phyloP scores from a whole-genome alignment of 305 asterid genomes.

The Withania somnifera region DNA sequence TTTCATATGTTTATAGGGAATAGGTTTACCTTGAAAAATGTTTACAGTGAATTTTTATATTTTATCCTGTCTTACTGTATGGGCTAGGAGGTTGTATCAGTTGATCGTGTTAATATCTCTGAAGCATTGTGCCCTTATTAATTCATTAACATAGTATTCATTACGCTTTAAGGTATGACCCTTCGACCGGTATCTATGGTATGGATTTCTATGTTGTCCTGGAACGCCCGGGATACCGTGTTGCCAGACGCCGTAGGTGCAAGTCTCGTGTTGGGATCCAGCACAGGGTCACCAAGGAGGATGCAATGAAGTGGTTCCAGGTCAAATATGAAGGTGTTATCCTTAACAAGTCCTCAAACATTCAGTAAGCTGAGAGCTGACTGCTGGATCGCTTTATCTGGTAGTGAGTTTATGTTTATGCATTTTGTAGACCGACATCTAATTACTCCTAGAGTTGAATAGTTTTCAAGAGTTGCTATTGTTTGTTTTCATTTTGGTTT shows the following conservation, averaged over 20 bases:
- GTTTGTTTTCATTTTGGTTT: background rate
- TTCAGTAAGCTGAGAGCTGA: constrained; percentile 7
- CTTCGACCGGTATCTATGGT: constrained; percentile 34
- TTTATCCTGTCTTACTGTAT: background rate
- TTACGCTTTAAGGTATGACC: constrained; percentile 19
- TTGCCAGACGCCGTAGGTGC: constrained; percentile 36
- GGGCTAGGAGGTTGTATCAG: background rate
- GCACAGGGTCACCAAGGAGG: constrained; percentile 34
- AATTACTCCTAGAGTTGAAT: background rate
- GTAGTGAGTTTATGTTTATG: background rate
- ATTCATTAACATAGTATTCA: background rate
- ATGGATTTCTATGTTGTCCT: constrained; percentile 32
- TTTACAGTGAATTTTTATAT: background rate
- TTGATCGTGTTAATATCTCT: background rate
- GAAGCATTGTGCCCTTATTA: background rate
- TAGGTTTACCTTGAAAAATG: background rate
- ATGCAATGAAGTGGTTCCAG: constrained; percentile 43
- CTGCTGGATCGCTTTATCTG: background rate
- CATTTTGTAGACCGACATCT: constrained; percentile 7
- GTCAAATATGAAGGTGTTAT: constrained; percentile 40
- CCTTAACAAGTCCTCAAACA: constrained; percentile 29
- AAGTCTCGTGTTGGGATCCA: constrained; percentile 42
- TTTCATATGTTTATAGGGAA: background rate
- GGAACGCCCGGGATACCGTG: constrained; percentile 35
- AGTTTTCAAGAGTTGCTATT: background rate